A percentile compares a stretch with the other conserved stretches of the same genome.
Evolutionary conservation across 2,329 filamentous ascomycete species (phyloP).

Genomic region (Byssothecium circinans): DNA sequence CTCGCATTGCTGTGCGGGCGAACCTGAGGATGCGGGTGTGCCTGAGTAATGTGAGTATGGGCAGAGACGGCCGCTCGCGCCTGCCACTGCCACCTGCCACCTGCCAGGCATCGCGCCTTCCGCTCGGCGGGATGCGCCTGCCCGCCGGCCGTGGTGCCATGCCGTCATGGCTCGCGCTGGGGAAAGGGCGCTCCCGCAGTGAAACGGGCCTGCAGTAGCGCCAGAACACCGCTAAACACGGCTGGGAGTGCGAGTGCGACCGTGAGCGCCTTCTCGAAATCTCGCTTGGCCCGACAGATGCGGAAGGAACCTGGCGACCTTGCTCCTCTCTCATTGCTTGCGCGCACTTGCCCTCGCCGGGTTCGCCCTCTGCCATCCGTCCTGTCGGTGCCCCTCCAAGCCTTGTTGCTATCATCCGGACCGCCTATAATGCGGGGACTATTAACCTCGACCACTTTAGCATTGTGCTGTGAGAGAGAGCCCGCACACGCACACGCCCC

Average conservation of each 20-base stretch:
- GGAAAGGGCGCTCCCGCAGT: slow-evolving; percentile 13
- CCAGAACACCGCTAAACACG: neutral
- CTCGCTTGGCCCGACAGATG: slow-evolving; percentile 15
- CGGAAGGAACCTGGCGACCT: neutral
- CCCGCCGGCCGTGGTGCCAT: neutral
- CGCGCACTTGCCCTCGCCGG: too few species aligned
- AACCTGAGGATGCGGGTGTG: neutral
- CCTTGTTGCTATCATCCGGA: slow-evolving; percentile 19
- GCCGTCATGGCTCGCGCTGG: neutral
- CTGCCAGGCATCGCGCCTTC: neutral
- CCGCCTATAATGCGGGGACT: slow-evolving; percentile 39
- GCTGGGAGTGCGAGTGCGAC: too few species aligned
- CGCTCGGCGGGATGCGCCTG: neutral
- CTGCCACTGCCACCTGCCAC: neutral
- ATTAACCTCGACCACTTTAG: slow-evolving; percentile 24
- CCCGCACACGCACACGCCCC: too few species aligned
- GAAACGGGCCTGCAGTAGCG: slow-evolving; percentile 17
- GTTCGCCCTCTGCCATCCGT: slow-evolving; percentile 28
- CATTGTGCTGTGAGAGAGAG: too few species aligned
- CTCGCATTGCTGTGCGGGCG: neutral
- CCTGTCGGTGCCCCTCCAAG: slow-evolving; percentile 27
- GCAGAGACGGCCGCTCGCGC: neutral
- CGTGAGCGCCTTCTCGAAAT: slow-evolving; percentile 20
- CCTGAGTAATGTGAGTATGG: neutral
- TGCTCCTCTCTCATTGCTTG: too few species aligned